Base-by-base conservation (phyloP, 306 rosid species). In the Lathyrus aphaca region DNA sequence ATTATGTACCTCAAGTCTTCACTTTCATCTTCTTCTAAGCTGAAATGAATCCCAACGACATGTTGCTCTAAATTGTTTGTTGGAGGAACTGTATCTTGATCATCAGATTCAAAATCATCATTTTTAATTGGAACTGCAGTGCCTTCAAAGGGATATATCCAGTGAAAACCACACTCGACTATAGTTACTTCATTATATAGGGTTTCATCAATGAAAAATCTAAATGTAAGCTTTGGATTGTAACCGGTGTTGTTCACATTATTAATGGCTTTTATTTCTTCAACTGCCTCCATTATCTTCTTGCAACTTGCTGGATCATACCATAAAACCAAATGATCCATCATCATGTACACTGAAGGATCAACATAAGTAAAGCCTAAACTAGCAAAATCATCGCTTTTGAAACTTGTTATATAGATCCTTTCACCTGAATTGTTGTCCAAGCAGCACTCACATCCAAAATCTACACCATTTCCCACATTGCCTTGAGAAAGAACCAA, bases 391-490 rank as follows among this genome's bases (percentile, higher is more conserved):
- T 10, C 0, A n/a, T 2, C 6, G 10, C 29, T 19, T 51, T 6
- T 10, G 32, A 25, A 55, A 13, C 62, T 55, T 23, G 62, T 25
- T 5, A 13, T 25, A 55, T 2, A 5, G 23, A 54, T 5, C 14
- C 9, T 39, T 64, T 23, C 58, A 16, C 45, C 66, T 6, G 5
- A 0, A 17, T 39, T 17, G 3, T 29, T 64, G 25, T 74, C 73
- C 68, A 56, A 32, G 21, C 0, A 35, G 15, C 66, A 74, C 17
- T 65, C 72, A 42, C 78, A 74, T 63, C 66, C 66, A 65, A 74
- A 11, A 29, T 8, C 0, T 13, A 1, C 43, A 21, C 3, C 1
- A 3, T 0, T 0, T 9, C 1, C 44, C 6, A 27, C 0, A 1
- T 0, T 0, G 2, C 8, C 43, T n/a, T 12, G 69, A 57, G 72